These are phyloP conservation scores for Ceratobasidium theobromae DNA, from an alignment of 1,284 basidiomycete genomes.

Conservation along the genomic window DNA sequence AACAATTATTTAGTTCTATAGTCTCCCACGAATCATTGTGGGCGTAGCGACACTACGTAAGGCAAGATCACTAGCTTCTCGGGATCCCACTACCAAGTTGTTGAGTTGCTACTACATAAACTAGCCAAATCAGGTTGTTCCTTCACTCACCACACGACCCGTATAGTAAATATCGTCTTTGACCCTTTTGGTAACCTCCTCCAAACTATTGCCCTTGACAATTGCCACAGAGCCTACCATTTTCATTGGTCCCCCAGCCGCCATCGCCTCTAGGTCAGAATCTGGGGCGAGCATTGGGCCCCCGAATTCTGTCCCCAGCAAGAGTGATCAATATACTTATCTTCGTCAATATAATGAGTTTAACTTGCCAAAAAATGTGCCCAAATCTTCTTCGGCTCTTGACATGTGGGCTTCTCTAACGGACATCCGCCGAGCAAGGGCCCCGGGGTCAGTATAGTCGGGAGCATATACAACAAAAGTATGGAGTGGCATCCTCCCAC, in stretches of 20 bases:
- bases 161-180: conserved; percentile 59
- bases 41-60: neutral
- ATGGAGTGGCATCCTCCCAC: conserved; percentile 33
- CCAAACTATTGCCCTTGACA: conserved; percentile 51
- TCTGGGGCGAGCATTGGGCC: conserved; percentile 35
- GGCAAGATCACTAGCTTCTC: conserved; percentile 33
- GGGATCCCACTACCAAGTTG: conserved; percentile 31
- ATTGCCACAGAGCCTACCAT: conserved; percentile 56
- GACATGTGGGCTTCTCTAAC: conserved; percentile 45
- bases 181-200: conserved; percentile 52
- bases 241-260: conserved; percentile 36
- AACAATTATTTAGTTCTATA: no score
- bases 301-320: conserved; percentile 18
- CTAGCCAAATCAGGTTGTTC: neutral
- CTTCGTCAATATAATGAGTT: neutral
- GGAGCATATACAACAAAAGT: conserved; percentile 48
- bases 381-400: conserved; percentile 37
- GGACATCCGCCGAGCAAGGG: conserved; percentile 43
- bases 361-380: conserved; percentile 41
- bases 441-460: conserved; percentile 45
- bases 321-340: neutral
- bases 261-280: conserved; percentile 21
- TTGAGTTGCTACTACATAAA: neutral
- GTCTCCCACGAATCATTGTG: no score
- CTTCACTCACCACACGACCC: conserved; percentile 53